Evolutionary conservation across 2,329 filamentous ascomycete species (phyloP).

Genomic region (Pseudogymnoascus sp.): DNA sequence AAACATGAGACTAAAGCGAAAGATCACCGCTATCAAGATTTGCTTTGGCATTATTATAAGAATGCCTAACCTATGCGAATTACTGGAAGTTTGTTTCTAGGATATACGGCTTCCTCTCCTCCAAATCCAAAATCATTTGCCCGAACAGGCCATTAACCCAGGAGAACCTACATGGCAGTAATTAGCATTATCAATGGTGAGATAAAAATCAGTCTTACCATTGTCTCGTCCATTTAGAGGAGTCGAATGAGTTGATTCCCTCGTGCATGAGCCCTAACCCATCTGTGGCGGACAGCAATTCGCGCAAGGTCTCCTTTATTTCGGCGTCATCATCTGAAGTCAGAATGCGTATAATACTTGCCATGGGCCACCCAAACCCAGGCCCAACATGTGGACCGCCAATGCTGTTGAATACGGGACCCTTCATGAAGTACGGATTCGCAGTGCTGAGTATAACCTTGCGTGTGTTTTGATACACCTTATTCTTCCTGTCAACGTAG

Average conservation of each 20-base stretch:
- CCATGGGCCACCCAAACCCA: constrained; percentile 49
- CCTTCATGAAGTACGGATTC: constrained; percentile 68
- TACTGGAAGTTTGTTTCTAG: constrained; percentile 44
- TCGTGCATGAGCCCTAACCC: constrained; percentile 43
- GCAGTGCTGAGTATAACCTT: constrained; percentile 67
- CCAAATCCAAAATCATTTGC: constrained; percentile 71
- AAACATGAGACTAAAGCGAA: neutral
- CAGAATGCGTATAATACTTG: constrained; percentile 46
- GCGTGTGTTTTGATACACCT: constrained; percentile 71
- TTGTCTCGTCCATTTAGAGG: constrained; percentile 36
- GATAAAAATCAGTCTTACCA: constrained; percentile 28
- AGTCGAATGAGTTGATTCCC: constrained; percentile 39
- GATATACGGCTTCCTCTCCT: constrained; percentile 64
- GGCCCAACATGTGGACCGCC: constrained; percentile 63
- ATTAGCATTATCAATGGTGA: neutral
- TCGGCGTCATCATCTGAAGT: constrained; percentile 37
- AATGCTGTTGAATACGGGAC: constrained; percentile 55
- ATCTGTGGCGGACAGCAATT: constrained; percentile 23
- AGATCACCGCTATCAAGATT: neutral
- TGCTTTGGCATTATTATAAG: neutral
- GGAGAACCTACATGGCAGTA: constrained; percentile 46
- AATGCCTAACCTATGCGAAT: neutral
- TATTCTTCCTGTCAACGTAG: constrained; percentile 51
- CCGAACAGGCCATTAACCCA: constrained; percentile 89
- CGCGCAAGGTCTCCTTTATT: constrained; percentile 23